These are phyloP conservation scores for Alternaria sp. DNA, from an alignment of 2,329 filamentous ascomycete species.

Conservation along the genomic window DNA sequence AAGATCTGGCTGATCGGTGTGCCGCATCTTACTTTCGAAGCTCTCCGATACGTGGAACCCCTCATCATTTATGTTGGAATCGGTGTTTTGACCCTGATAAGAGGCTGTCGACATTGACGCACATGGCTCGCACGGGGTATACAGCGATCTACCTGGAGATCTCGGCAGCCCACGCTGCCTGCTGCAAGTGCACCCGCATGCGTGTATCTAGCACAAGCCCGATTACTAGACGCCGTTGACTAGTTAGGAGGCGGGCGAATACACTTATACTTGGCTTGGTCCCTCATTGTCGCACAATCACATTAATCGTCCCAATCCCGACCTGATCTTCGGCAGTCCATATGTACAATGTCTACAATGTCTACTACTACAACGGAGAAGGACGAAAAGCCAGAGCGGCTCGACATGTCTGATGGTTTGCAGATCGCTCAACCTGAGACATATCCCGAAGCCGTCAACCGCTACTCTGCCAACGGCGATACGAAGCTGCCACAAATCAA, in stretches of 20 bases:
- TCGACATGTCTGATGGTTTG: slow-evolving; percentile 1
- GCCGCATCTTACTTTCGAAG: not conserved
- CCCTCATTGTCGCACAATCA: not conserved
- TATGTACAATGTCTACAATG: not conserved
- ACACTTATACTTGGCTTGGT: slow-evolving; percentile 1
- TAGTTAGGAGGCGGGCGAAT: not conserved
- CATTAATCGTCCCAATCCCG: not conserved
- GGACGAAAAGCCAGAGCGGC: not conserved
- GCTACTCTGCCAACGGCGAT: not conserved
- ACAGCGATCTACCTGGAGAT: not conserved
- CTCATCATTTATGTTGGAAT: not conserved
- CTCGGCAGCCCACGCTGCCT: not conserved
- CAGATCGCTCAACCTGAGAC: slow-evolving; percentile 9
- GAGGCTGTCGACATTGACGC: not conserved
- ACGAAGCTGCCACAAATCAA: slow-evolving; percentile 7
- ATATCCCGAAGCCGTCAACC: slow-evolving; percentile 2
- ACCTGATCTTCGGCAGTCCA: not conserved
- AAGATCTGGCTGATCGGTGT: not conserved
- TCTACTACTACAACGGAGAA: not conserved
- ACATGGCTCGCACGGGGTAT: not conserved
- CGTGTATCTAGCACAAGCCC: not conserved
- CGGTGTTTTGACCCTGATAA: not conserved
- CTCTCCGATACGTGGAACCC: not conserved
- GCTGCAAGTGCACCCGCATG: not conserved
- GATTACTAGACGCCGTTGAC: not conserved